These are phyloP conservation scores for Lichina pygmaea DNA, from an alignment of 495 filamentous ascomycete species.

Conservation along the genomic window DNA sequence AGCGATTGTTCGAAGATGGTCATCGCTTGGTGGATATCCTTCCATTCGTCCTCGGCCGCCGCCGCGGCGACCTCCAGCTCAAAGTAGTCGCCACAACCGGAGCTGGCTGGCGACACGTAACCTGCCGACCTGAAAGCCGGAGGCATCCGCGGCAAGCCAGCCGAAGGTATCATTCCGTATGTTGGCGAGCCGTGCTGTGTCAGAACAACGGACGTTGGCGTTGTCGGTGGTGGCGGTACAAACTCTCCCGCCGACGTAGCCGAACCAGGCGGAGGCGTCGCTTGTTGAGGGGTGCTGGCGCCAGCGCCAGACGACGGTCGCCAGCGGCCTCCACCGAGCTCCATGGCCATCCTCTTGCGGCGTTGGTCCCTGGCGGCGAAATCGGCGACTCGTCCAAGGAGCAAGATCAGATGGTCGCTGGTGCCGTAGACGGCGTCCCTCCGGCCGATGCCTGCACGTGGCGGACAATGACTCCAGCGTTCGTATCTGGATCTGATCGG, in stretches of 20 bases:
- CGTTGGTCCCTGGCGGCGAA: constrained; percentile 56
- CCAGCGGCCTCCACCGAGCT: constrained; percentile 27
- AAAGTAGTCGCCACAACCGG: constrained; percentile 11
- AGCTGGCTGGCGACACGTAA: background rate
- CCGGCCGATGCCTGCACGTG: constrained; percentile 51
- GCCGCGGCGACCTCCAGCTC: constrained; percentile 33
- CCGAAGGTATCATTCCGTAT: constrained; percentile 26
- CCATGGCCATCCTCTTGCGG: constrained; percentile 39
- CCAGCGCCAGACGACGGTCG: constrained; percentile 11
- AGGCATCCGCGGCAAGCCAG: constrained; percentile 15
- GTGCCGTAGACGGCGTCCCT: constrained; percentile 65
- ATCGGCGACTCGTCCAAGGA: constrained; percentile 57
- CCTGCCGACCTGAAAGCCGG: constrained; percentile 10
- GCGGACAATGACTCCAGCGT: constrained; percentile 61
- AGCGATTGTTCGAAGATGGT: constrained; percentile 33
- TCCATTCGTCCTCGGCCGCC: constrained; percentile 58
- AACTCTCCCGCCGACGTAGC: background rate
- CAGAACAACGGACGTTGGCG: background rate
- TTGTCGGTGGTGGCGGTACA: too few species aligned
- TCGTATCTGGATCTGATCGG: constrained; percentile 42
- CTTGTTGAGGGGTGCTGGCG: background rate
- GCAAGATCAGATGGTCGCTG: constrained; percentile 58
- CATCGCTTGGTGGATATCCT: constrained; percentile 42
- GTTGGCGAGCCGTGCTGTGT: constrained; percentile 12
- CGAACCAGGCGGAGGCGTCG: background rate